A percentile compares a stretch with the other conserved stretches of the same genome.
These are phyloP conservation scores for Backusella parvicylindrica DNA, from an alignment of 192 early-diverging fungal genomes.

Conservation along the genomic window DNA sequence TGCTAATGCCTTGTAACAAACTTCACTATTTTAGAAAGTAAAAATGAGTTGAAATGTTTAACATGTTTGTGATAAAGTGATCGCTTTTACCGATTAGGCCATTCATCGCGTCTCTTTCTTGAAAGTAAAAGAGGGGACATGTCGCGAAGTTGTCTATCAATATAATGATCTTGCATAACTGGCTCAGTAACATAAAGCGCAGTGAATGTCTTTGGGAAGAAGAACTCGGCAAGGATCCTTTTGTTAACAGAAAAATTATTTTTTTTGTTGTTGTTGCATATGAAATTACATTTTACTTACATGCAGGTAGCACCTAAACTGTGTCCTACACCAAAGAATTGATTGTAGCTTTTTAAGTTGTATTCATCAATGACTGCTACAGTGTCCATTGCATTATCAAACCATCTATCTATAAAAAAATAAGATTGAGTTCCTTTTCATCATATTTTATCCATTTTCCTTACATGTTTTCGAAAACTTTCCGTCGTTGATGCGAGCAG, in stretches of 20 bases:
- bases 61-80: background rate
- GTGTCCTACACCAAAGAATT: conserved; percentile 58
- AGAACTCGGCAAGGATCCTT: conserved; percentile 17
- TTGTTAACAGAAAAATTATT: background rate
- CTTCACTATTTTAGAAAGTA: conserved; percentile 17
- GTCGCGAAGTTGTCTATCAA: conserved; percentile 26
- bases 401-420: conserved; percentile 45
- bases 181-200: conserved; percentile 8
- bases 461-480: conserved; percentile 36
- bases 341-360: conserved; percentile 16
- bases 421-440: background rate
- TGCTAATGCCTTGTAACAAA: conserved; percentile 16
- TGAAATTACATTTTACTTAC: background rate
- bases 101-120: conserved; percentile 43
- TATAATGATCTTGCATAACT: conserved; percentile 6
- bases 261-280: too few relatives aligned
- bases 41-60: background rate
- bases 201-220: conserved; percentile 12
- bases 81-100: conserved; percentile 36
- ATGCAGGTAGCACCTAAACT: conserved; percentile 41
- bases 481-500: conserved; percentile 47
- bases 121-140: conserved; percentile 36
- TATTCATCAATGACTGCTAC: conserved; percentile 41
- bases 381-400: conserved; percentile 46
- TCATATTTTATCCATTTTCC: background rate